Percentiles rank a stretch among this genome's conserved stretches.
These are phyloP conservation scores for Helotiales sp. DNA, from an alignment of 2,329 filamentous ascomycete species.

Conservation along the genomic window DNA sequence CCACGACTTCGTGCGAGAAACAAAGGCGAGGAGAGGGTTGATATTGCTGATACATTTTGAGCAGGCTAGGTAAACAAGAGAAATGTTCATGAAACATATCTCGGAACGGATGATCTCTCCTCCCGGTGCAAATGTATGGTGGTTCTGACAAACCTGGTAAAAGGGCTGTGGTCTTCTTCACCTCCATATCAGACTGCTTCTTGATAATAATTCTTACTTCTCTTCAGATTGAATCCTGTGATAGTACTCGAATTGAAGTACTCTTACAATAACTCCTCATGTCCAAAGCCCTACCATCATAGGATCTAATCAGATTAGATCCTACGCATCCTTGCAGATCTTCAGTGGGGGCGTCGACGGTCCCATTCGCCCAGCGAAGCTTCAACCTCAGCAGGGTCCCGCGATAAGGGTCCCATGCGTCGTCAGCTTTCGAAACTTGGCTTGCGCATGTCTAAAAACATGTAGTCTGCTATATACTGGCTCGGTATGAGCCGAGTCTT, in stretches of 20 bases:
- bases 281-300: no score
- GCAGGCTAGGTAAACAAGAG: not conserved
- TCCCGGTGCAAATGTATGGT: no score
- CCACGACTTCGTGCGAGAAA: not conserved
- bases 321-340: not conserved
- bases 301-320: not conserved
- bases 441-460: not conserved
- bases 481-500: not conserved
- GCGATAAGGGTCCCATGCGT: conserved; percentile 2
- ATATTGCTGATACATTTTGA: not conserved
- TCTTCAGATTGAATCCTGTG: no score
- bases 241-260: no score
- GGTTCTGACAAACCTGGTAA: no score
- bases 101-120: no score
- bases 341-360: not conserved
- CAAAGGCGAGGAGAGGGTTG: not conserved
- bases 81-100: no score
- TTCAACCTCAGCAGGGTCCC: not conserved
- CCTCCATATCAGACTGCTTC: no score
- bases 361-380: not conserved
- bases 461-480: not conserved
- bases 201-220: no score
- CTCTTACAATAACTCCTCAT: no score
- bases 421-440: not conserved
- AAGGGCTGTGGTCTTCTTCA: no score